Base-by-base conservation (phyloP, 164 flowering plant genomes). In the Piper betle region DNA sequence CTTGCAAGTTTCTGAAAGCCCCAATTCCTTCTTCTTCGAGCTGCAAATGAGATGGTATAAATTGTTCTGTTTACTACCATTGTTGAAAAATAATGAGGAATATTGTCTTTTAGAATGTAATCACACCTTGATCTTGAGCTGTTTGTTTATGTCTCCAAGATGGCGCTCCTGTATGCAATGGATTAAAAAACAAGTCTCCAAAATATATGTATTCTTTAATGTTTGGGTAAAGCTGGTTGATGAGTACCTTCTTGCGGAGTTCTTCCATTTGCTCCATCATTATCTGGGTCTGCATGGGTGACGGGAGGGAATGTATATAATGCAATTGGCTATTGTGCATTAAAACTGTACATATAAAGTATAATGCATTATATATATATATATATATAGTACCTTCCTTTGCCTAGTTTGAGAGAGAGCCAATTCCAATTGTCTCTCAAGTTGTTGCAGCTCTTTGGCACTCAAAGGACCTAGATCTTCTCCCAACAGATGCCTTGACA, bases 381-480 rank as follows among this genome's bases (percentile, higher is more conserved):
- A 7, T 2, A 57, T 3, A 37, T 4, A n/a, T 17, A 4, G 7
- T 81, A 91, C 98, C 95, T 84, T 89, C 63, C 91, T 78, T 59
- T 84, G 86, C 77, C 96, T 81, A 18, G 96, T 81, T 65, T 81
- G 81, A 20, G 84, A 69, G 52, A 92, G 85, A 69, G 91, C 84
- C 61, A 74, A 84, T 76, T 92, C 98, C 60, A 92, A 89, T 75
- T 86, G 96, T 56, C 77, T 87, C 78, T 92, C 98, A 62, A 92
- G 96, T 69, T 73, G 77, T 48, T 82, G 87, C 78, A 92, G 60
- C 79, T 92, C 98, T 61, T 83, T 89, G 60, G 87, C 76, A 66
- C 71, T 84, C 64, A 92, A 69, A 40, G 85, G 84, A 62, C 89
- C 96, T 66, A 92, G 91, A 76, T 89, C 96, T 78, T 89, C 98